Base-by-base conservation (phyloP, 2,329 filamentous ascomycete species). In the Rosellinia necatrix region DNA sequence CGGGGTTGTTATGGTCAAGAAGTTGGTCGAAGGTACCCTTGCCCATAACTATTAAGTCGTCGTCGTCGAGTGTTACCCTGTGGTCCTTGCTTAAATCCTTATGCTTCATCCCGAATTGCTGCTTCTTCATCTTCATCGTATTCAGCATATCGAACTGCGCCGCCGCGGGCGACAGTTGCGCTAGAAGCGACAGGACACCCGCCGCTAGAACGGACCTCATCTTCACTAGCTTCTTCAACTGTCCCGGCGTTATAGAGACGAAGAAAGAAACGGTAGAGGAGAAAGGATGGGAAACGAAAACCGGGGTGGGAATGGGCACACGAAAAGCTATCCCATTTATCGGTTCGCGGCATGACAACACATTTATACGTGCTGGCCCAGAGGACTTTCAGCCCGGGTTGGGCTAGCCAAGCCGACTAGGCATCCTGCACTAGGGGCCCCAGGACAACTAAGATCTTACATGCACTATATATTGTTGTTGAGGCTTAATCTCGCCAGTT, bases 11-110 rank as follows among this genome's bases (percentile, higher is more conserved):
- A 17, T 64, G 57, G 21, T 59, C 55, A 22, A 61, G 15, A 6
- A 53, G 37, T 25, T 61, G 62, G 17, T 53, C 38, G 25, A 62
- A 61, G n/a, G 53, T 59, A 8, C 41, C 38, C 13, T 49, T 53
- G 21, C 60, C 56, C 25, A 61, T 46, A 4, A 54, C 35, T 13
- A 56, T 49, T 6, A 52, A n/a, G 6, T 53, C 21, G 2, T 50
- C 34, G 7, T 53, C 40, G 2, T 56, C 40, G 1, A 53, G 13
- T 4, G 8, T n/a, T 34, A 37, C 4, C 13, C 46, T 42, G 17
- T 53, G 38, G 4, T 49, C 40, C 3, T 50, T 43, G 24, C 32
- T 35, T 21, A 56, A 19, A 19, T 40, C 22, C 35, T 40, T 49
- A 5, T 51, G 15, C 32, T 49, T 60, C 51, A 57, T 58, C 10